phyloP scores from a whole-genome alignment of 73 alveolate species.

The Breviolum minutum region DNA sequence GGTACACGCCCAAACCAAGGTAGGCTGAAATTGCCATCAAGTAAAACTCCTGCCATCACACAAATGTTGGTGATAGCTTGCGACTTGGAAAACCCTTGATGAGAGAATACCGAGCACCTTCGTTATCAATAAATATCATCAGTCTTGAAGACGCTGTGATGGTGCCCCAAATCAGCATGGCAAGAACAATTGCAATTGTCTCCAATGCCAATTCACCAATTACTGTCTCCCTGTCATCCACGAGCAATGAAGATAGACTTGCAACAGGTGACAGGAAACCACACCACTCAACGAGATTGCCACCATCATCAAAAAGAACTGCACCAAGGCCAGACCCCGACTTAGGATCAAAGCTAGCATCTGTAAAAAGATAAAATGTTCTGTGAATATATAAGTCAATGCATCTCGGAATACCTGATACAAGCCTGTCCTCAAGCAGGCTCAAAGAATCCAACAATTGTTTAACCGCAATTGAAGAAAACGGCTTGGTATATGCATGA shows the following conservation, averaged over 20 bases:
- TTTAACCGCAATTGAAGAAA: background rate
- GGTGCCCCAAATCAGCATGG: no score
- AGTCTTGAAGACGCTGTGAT: no score
- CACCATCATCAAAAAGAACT: background rate
- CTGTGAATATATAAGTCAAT: no score
- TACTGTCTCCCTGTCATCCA: background rate
- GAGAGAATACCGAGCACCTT: no score
- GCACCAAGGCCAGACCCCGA: background rate
- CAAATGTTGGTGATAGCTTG: background rate
- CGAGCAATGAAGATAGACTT: background rate
- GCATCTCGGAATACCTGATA: background rate
- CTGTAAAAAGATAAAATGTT: background rate
- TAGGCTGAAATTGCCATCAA: background rate
- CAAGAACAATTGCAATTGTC: no score
- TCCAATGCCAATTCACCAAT: background rate
- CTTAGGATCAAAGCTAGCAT: background rate
- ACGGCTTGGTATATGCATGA: background rate
- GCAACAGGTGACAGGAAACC: background rate
- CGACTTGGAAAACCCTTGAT: background rate
- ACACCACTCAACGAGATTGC: background rate
- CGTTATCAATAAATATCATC: no score
- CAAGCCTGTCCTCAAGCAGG: background rate
- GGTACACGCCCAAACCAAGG: background rate
- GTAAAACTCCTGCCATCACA: background rate
- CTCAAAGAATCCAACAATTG: background rate